Evolutionary conservation across 1,139 yeast genomes (phyloP).

Genomic region (Protomyces arabidopsidicola): DNA sequence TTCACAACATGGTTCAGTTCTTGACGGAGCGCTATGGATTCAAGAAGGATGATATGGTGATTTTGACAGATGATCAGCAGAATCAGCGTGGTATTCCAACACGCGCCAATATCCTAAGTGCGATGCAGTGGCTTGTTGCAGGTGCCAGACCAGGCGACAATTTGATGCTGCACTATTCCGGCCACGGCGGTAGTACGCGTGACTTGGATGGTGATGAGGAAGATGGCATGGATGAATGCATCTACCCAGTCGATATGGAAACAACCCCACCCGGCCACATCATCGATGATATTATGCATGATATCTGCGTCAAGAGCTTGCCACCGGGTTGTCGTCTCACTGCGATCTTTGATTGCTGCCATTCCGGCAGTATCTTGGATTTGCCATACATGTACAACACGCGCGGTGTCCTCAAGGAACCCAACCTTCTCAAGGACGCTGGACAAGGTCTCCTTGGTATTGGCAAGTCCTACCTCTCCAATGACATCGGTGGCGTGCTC

Average conservation of each 20-base stretch:
- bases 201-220: constrained; percentile 89
- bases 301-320: constrained; percentile 68
- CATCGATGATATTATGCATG: constrained; percentile 77
- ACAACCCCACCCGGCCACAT: constrained; percentile 55
- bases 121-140: constrained; percentile 84
- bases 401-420: constrained; percentile 85
- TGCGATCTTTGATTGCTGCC: constrained; percentile 81
- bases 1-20: constrained; percentile 41
- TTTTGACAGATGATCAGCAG: constrained; percentile 64
- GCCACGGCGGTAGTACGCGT: constrained; percentile 83
- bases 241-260: constrained; percentile 86
- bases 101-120: constrained; percentile 69
- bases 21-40: constrained; percentile 59
- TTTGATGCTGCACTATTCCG: constrained; percentile 63
- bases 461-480: constrained; percentile 65
- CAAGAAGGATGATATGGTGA: constrained; percentile 69
- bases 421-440: constrained; percentile 78
- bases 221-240: constrained; percentile 82
- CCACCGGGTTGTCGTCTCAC: constrained; percentile 82
- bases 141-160: constrained; percentile 68
- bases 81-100: constrained; percentile 68
- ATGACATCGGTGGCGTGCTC: constrained; percentile 58
- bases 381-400: constrained; percentile 86
- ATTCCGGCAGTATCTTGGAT: constrained; percentile 87
- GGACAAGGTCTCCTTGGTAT: constrained; percentile 72